A percentile compares a stretch with the other conserved stretches of the same genome.
Evolutionary conservation across 495 filamentous ascomycete species (phyloP).

Genomic region (Neurospora sp.): DNA sequence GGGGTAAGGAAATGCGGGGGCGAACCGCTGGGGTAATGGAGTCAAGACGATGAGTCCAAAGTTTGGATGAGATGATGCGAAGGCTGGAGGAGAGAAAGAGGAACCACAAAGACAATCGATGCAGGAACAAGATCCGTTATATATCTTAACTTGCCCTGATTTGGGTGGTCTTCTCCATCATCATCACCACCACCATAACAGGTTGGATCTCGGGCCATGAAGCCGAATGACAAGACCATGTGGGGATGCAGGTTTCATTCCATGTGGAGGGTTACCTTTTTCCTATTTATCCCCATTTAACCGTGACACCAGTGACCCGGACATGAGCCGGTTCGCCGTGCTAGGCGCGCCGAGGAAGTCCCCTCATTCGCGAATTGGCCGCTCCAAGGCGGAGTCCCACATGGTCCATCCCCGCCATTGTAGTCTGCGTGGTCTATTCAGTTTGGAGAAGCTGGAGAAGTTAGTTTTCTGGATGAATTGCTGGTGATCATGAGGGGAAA

Average conservation of each 20-base stretch:
- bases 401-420: not conserved
- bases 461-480: not conserved
- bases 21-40: not conserved
- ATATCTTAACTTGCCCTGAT: not conserved
- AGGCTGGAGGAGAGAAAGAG: not conserved
- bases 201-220: constrained; percentile 14
- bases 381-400: not conserved
- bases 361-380: not conserved
- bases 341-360: not conserved
- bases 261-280: constrained; percentile 8
- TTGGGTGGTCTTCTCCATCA: not conserved
- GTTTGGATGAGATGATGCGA: not conserved
- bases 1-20: not conserved
- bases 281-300: constrained; percentile 41
- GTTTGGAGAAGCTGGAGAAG: not conserved
- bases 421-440: not conserved
- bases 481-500: not conserved
- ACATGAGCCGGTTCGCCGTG: not conserved
- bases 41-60: not conserved
- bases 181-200: not conserved
- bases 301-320: constrained; percentile 21
- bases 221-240: constrained; percentile 7
- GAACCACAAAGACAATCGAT: not conserved
- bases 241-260: constrained; percentile 1
- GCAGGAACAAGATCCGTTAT: not conserved